phyloP scores from a whole-genome alignment of 1,139 yeast genomes.

The Suhomyces coccinellae region DNA sequence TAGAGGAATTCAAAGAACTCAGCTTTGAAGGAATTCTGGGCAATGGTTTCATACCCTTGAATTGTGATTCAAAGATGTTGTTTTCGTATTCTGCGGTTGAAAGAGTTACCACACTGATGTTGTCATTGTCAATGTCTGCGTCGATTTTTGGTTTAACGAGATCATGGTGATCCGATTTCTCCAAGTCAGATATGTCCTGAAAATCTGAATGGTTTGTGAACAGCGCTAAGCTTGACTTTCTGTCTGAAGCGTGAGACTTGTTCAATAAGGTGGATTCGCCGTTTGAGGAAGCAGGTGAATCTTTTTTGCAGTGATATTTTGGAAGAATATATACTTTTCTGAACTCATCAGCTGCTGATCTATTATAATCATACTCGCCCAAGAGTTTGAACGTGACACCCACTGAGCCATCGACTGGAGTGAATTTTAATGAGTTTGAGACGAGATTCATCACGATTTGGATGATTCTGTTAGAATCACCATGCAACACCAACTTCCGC shows the following conservation, averaged over 20 bases:
- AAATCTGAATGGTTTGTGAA: background rate
- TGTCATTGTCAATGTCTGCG: slow-evolving; percentile 24
- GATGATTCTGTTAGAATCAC: slow-evolving; percentile 83
- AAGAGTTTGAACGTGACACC: slow-evolving; percentile 62
- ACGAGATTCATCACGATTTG: slow-evolving; percentile 88
- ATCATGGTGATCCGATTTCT: background rate
- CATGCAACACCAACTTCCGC: slow-evolving; percentile 66
- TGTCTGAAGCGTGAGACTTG: slow-evolving; percentile 3
- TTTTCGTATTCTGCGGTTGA: slow-evolving; percentile 59
- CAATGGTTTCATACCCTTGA: slow-evolving; percentile 32
- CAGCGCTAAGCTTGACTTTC: background rate
- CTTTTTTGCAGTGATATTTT: slow-evolving; percentile 1
- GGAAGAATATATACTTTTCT: slow-evolving; percentile 30
- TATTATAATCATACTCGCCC: slow-evolving; percentile 66
- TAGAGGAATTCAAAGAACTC: slow-evolving; percentile 1
- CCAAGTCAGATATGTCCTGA: background rate
- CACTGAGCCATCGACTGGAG: slow-evolving; percentile 84
- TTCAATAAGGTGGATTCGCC: slow-evolving; percentile 7
- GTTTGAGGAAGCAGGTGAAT: slow-evolving; percentile 9
- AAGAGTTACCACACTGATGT: slow-evolving; percentile 43
- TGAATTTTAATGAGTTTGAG: slow-evolving; percentile 83
- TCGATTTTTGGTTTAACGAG: slow-evolving; percentile 2
- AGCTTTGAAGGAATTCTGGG: slow-evolving; percentile 24
- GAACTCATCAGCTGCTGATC: slow-evolving; percentile 33
- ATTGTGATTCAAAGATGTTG: slow-evolving; percentile 53